A percentile compares a stretch with the other conserved stretches of the same genome.
Evolutionary conservation across 2,329 filamentous ascomycete genomes (phyloP).

Genomic region (Dothideomycetes sp.): DNA sequence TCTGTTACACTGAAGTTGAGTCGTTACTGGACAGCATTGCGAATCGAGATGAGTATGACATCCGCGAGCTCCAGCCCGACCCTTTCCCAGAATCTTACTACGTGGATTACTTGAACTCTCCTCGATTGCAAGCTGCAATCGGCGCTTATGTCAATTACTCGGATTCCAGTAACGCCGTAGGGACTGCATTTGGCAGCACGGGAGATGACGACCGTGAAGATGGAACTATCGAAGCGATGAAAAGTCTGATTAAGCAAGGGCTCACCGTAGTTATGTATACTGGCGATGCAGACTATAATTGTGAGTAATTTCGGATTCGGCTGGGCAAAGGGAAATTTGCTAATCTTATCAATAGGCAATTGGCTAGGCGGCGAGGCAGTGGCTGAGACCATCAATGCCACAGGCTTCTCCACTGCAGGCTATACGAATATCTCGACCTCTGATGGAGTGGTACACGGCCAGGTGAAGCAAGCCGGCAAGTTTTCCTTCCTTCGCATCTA

Average conservation of each 20-base stretch:
- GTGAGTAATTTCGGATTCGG: not conserved
- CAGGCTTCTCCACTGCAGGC: conserved; percentile 33
- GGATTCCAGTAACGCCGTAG: conserved; percentile 31
- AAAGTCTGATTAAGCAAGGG: conserved; percentile 26
- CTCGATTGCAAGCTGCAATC: conserved; percentile 44
- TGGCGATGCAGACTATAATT: conserved; percentile 32
- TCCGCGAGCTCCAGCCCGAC: conserved; percentile 44
- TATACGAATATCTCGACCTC: conserved; percentile 36
- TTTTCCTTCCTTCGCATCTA: conserved; percentile 42
- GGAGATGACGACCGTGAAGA: conserved; percentile 39
- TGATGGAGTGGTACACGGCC: conserved; percentile 39
- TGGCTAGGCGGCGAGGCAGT: conserved; percentile 34
- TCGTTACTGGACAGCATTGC: conserved; percentile 39
- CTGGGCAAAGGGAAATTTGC: conserved; percentile 2
- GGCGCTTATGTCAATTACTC: conserved; percentile 51
- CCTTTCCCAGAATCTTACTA: conserved; percentile 49
- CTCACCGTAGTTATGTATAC: conserved; percentile 33
- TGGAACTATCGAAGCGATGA: conserved; percentile 30
- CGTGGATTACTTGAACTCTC: conserved; percentile 46
- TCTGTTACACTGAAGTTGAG: conserved; percentile 45
- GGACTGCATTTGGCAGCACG: conserved; percentile 33
- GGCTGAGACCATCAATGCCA: conserved; percentile 27
- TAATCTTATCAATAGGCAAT: conserved; percentile 23
- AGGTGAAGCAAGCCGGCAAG: conserved; percentile 40
- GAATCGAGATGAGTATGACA: conserved; percentile 48